Conservation (phyloP, 2,329 filamentous ascomycete genomes). For the Metarhizium robertsii region DNA sequence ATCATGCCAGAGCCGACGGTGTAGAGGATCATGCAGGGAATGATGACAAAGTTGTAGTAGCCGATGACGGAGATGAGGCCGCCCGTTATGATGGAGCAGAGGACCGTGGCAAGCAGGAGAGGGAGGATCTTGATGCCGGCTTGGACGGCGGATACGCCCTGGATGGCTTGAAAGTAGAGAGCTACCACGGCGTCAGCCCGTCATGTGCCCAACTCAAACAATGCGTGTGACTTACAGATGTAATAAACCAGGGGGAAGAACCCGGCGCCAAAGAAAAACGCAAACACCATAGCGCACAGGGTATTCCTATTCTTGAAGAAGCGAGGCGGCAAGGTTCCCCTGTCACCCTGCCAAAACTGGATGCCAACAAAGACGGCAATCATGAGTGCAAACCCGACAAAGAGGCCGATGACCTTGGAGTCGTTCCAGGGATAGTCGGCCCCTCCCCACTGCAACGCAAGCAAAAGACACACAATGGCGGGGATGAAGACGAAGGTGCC, state of each 20-base stretch:
- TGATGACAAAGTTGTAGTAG: conserved; percentile 31
- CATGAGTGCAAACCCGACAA: conserved; percentile 38
- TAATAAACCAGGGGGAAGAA: conserved; percentile 48
- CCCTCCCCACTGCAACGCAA: conserved; percentile 50
- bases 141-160: conserved; percentile 40
- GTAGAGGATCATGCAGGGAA: conserved; percentile 30
- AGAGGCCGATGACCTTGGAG: conserved; percentile 39
- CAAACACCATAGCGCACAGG: conserved; percentile 31
- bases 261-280: conserved; percentile 38
- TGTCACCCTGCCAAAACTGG: conserved; percentile 32
- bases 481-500: conserved; percentile 43
- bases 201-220: conserved; percentile 16
- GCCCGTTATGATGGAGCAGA: conserved; percentile 36
- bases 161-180: conserved; percentile 44
- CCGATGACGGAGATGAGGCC: conserved; percentile 32
- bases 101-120: conserved; percentile 39
- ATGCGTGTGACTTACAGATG: conserved; percentile 28
- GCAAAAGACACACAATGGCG: conserved; percentile 40
- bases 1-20: conserved; percentile 44
- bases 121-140: conserved; percentile 47
- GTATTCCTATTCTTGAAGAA: conserved; percentile 35
- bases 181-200: conserved; percentile 19
- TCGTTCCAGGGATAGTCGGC: conserved; percentile 40
- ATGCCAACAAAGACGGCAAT: conserved; percentile 36
- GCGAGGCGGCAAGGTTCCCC: conserved; percentile 36